Evolutionary conservation across 345 rosid genomes (phyloP), one percentile per base, ranked within the genome.

Genomic region (Populus alba): DNA sequence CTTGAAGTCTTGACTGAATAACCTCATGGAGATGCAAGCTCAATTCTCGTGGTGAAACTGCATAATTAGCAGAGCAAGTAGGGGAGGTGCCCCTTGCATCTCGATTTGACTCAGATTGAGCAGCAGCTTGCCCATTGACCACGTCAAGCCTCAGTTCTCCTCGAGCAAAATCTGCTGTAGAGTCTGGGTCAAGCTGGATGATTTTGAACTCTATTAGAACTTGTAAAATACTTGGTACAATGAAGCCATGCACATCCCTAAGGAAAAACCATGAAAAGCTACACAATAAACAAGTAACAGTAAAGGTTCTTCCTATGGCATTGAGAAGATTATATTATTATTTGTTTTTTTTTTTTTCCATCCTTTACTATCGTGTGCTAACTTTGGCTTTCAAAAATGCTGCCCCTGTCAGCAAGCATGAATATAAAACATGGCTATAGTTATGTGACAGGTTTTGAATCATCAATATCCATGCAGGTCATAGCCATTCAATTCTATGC

Each of bases 11-110:
- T 22, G 88, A 88, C 74, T 85, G 84, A 74, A 95, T 92, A 68
- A 95, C 90, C 83, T 88, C 84, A 62, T 87, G 91, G 83, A 95
- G 76, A 12, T 92, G 93, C 85, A 95, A 71, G 86, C 87, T 89
- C 78, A 95, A 81, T 77, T 90, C 95, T 57, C 86, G 84, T n/a
- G 97, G 95, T 16, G 97, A 92, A 80, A 92, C 94, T 29, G 83
- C 87, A 82, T 88, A 88, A 78, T 91, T 91, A 68, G 85, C 92
- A 43, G 86, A 81, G 74, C 39, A 83, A 69, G 85, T 79, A 17
- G 94, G 88, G 20, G 79, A 80, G 81, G 80, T 84, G 51, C 90
- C 87, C 82, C 91, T 91, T 51, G 87, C 85, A 81, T 89, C 92
- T 77, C 70, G 80, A 78, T 89, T 81, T 33, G 89, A 85, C 61